Conservation (phyloP, 805 yeast genomes). For the Suhomyces kilbournensis region DNA sequence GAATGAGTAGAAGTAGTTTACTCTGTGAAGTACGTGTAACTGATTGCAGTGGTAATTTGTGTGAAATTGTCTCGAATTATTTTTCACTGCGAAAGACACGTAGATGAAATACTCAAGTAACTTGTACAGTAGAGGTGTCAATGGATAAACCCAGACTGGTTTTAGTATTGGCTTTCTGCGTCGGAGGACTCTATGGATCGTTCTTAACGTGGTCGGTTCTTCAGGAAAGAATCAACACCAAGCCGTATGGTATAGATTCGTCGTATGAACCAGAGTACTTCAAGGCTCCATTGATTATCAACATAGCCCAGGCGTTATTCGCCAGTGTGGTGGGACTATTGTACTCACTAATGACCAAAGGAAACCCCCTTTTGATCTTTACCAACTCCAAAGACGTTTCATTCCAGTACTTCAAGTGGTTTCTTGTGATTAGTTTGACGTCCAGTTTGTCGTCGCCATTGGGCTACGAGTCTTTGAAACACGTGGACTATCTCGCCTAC, state of each 20-base stretch:
- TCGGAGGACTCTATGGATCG: constrained; percentile 75
- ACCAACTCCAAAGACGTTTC: constrained; percentile 20
- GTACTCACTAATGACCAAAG: constrained; percentile 44
- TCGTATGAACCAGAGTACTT: constrained; percentile 42
- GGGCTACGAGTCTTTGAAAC: constrained; percentile 71
- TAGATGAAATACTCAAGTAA: background rate
- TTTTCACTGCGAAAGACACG: background rate
- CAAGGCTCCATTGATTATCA: constrained; percentile 76
- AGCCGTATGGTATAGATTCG: constrained; percentile 53
- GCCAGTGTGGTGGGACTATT: constrained; percentile 67
- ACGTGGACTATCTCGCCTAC: constrained; percentile 83
- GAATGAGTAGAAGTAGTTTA: no score
- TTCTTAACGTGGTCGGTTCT: constrained; percentile 90
- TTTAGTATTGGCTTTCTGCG: constrained; percentile 30
- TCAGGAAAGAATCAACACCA: constrained; percentile 83
- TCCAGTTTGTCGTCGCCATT: constrained; percentile 82
- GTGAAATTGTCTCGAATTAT: no score
- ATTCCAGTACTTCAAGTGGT: constrained; percentile 26
- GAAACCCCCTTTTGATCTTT: constrained; percentile 30
- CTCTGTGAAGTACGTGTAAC: no score
- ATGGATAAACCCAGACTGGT: constrained; percentile 20
- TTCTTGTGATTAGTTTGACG: constrained; percentile 60
- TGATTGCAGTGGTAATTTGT: no score
- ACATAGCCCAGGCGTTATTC: constrained; percentile 66
- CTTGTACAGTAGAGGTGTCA: background rate